These are phyloP conservation scores for Trichoderma arundinaceum DNA, from an alignment of 2,329 filamentous ascomycete genomes.

Conservation along the genomic window DNA sequence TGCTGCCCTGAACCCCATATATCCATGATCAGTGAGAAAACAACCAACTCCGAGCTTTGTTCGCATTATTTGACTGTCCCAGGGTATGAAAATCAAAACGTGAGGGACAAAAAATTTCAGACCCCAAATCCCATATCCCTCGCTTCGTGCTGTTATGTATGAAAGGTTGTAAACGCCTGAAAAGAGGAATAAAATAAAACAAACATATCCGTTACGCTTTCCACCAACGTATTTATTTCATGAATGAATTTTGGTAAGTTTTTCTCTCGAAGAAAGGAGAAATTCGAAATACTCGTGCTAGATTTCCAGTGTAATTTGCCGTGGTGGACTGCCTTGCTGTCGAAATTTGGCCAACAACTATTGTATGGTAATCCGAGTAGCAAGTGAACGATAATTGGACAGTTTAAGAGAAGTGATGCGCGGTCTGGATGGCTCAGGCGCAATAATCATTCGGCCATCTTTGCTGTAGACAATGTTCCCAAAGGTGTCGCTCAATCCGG, in stretches of 20 bases:
- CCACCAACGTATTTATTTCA: conserved; percentile 4
- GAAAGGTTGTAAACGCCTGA: conserved; percentile 21
- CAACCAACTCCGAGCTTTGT: conserved; percentile 32
- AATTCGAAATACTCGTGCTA: neutral
- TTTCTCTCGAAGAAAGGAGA: neutral
- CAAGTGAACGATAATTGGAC: conserved; percentile 61
- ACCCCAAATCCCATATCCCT: conserved; percentile 6
- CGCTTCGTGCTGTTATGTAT: conserved; percentile 19
- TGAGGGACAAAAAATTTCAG: neutral
- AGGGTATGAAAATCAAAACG: conserved; percentile 31
- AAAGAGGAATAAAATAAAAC: neutral
- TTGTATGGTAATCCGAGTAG: conserved; percentile 47
- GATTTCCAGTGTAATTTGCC: neutral
- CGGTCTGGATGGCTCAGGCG: conserved; percentile 59
- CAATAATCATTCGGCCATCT: conserved; percentile 63
- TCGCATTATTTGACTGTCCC: conserved; percentile 27
- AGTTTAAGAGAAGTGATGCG: conserved; percentile 62
- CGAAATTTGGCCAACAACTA: conserved; percentile 33
- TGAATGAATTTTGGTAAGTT: neutral
- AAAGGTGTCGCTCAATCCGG: conserved; percentile 68
- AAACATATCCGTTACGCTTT: neutral
- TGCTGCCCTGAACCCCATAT: conserved; percentile 32
- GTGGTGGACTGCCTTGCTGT: neutral
- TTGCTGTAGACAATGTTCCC: conserved; percentile 64
- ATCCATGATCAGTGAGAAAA: conserved; percentile 39